These are phyloP conservation scores for Leccinum rimulosum DNA, from an alignment of 768 basidiomycete genomes.

Conservation along the genomic window DNA sequence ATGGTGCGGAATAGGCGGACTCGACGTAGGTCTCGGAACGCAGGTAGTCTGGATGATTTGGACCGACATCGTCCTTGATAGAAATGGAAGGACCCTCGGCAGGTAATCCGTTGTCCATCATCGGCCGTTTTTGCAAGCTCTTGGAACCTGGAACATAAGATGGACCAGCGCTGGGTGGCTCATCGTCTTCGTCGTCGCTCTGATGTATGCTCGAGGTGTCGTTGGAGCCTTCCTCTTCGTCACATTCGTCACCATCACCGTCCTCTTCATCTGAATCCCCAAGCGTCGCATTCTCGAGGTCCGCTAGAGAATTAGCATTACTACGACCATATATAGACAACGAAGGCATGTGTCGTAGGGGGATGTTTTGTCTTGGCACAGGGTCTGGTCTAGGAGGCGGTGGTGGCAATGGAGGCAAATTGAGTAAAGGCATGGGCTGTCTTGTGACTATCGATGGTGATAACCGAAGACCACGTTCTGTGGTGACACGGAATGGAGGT, in stretches of 20 bases:
- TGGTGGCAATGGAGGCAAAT: conserved; percentile 48
- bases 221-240: conserved; percentile 33
- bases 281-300: conserved; percentile 20
- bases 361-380: conserved; percentile 20
- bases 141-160: conserved; percentile 8
- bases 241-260: conserved; percentile 35
- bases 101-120: conserved; percentile 1
- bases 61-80: neutral
- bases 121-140: conserved; percentile 12
- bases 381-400: conserved; percentile 17
- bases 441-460: conserved; percentile 46
- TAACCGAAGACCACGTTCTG: conserved; percentile 40
- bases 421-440: conserved; percentile 45
- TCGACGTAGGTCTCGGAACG: conserved; percentile 10
- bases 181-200: conserved; percentile 38
- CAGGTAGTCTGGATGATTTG: conserved; percentile 3
- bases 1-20: conserved; percentile 2
- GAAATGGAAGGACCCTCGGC: conserved; percentile 4
- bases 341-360: conserved; percentile 55
- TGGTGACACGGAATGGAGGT: conserved; percentile 22
- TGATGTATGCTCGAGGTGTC: conserved; percentile 36
- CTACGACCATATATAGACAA: conserved; percentile 39
- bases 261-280: conserved; percentile 36
- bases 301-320: conserved; percentile 20
- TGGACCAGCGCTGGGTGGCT: conserved; percentile 22